A percentile compares a stretch with the other conserved stretches of the same genome.
These are phyloP conservation scores for Yamadazyma takamatsuzukensis DNA, from an alignment of 805 yeast species.

Conservation along the genomic window DNA sequence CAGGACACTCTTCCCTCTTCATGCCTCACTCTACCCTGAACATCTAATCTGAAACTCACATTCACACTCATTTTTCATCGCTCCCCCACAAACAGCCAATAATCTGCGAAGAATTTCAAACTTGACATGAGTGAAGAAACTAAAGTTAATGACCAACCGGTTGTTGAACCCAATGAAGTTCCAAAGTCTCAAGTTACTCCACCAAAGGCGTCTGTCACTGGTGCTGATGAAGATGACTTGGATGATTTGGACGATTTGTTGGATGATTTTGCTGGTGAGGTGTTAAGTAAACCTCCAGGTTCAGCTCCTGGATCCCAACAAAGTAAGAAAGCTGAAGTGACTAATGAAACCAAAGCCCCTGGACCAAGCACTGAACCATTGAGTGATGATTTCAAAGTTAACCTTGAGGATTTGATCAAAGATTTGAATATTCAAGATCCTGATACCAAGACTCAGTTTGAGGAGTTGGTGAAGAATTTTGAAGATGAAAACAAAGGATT, in stretches of 20 bases:
- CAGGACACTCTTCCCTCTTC: too few species aligned
- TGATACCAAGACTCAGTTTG: conserved; percentile 49
- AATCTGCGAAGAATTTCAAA: too few species aligned
- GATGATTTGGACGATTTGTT: conserved; percentile 81
- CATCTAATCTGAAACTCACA: too few species aligned
- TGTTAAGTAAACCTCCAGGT: conserved; percentile 61
- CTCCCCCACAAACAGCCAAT: too few species aligned
- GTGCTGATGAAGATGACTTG: conserved; percentile 45
- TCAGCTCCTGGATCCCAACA: conserved; percentile 21
- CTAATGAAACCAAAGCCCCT: conserved; percentile 5
- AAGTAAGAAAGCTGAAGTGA: conserved; percentile 27
- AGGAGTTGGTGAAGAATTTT: conserved; percentile 43
- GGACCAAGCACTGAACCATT: conserved; percentile 24
- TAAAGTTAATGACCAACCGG: too few species aligned
- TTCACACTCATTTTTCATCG: too few species aligned
- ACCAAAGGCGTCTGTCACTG: not conserved
- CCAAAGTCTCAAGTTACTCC: not conserved
- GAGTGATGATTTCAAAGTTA: conserved; percentile 29
- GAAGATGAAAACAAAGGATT: conserved; percentile 30
- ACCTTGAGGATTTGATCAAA: conserved; percentile 41
- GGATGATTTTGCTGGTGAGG: conserved; percentile 78
- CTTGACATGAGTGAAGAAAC: too few species aligned
- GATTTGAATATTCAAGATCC: conserved; percentile 51
- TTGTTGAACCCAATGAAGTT: too few species aligned
- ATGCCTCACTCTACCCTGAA: too few species aligned